Evolutionary conservation across 331 rosid genomes (phyloP).

Genomic region (Spiraea crenata): DNA sequence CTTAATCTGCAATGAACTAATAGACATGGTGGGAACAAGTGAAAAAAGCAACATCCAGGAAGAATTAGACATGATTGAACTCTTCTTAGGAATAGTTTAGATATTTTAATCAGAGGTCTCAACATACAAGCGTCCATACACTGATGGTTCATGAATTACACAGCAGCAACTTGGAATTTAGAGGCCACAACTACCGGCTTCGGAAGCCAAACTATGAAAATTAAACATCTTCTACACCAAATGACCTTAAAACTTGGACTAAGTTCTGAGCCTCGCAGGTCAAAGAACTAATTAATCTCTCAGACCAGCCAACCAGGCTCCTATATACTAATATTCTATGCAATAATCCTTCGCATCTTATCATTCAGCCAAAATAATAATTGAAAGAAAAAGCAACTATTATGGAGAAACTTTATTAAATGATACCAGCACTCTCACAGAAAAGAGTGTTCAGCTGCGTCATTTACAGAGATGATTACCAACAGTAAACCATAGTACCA

Average conservation of each 20-base stretch:
- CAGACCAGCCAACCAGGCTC: not conserved
- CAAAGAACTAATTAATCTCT: not conserved
- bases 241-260: not conserved
- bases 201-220: not conserved
- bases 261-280: constrained; percentile 1
- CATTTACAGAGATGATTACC: not conserved
- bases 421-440: not conserved
- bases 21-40: not conserved
- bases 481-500: not conserved
- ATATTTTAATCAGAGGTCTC: not conserved
- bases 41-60: not conserved
- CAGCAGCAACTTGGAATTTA: not conserved
- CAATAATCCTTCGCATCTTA: not conserved
- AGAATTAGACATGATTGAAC: not conserved
- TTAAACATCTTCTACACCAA: not conserved
- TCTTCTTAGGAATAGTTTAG: not conserved
- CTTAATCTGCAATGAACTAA: not conserved
- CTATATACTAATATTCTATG: not conserved
- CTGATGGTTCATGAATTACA: not conserved
- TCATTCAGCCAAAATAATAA: constrained; percentile 1
- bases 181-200: not conserved
- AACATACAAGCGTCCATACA: not conserved
- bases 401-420: not conserved
- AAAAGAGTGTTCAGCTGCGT: not conserved
- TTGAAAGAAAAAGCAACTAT: not conserved